Conservation (phyloP, 495 filamentous ascomycete species). For the Aspergillus leporis region DNA sequence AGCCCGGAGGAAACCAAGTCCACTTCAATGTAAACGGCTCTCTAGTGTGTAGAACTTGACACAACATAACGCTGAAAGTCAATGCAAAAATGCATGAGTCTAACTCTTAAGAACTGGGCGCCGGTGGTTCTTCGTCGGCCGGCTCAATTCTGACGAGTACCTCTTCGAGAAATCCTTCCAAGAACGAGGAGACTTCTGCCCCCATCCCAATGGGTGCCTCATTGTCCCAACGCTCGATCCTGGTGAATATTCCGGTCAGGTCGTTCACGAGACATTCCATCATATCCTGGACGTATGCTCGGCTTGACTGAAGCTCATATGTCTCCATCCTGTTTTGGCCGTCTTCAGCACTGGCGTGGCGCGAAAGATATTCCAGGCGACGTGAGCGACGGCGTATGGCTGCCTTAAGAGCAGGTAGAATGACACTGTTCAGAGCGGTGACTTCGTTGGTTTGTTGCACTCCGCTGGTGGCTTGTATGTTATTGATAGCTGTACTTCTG, state of each 20-base stretch:
- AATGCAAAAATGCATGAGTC: not conserved
- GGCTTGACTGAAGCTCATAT: slow-evolving; percentile 36
- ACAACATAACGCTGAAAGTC: not conserved
- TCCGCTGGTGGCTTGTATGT: slow-evolving; percentile 18
- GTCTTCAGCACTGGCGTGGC: slow-evolving; percentile 9
- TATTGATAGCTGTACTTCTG: slow-evolving; percentile 6
- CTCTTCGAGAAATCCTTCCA: slow-evolving; percentile 93
- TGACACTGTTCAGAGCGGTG: slow-evolving; percentile 75
- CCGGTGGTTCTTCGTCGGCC: slow-evolving; percentile 60
- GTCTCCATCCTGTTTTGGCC: slow-evolving; percentile 14
- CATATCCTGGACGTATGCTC: slow-evolving; percentile 76
- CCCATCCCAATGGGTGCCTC: slow-evolving; percentile 88
- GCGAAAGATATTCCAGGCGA: slow-evolving; percentile 23
- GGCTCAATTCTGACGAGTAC: slow-evolving; percentile 90
- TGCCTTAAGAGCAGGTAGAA: slow-evolving; percentile 86
- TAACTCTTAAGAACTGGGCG: slow-evolving; percentile 8
- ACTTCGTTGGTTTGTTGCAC: slow-evolving; percentile 30
- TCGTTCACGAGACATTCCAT: slow-evolving; percentile 77
- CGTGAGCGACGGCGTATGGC: slow-evolving; percentile 74
- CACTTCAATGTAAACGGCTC: not conserved
- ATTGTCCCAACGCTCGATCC: slow-evolving; percentile 85
- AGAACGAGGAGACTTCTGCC: slow-evolving; percentile 76
- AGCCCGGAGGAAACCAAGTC: not conserved
- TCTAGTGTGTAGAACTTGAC: not conserved
- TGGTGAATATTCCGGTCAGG: slow-evolving; percentile 71